Evolutionary conservation across 768 basidiomycete genomes (phyloP), one percentile per base, ranked within the genome.

Genomic region (Boletus eberwhitei): DNA sequence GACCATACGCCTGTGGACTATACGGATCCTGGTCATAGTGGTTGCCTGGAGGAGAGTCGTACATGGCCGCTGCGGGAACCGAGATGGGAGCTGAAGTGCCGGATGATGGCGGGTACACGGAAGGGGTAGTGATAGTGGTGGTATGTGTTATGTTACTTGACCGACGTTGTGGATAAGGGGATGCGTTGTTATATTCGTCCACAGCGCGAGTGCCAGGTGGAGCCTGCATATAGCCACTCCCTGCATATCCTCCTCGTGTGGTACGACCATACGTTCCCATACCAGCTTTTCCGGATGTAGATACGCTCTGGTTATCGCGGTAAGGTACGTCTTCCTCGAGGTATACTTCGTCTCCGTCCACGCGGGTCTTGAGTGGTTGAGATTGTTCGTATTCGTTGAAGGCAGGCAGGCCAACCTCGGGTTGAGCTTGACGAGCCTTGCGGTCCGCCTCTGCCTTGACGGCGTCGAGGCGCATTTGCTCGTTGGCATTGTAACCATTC

Each of bases 361-460:
- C 67, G 24, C 79, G 79, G 4, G 73, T 78, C 13, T 84, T 85
- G 52, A 93, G 77, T 19, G 90, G 90, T 54, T 86, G 83, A 14
- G 70, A 73, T 24, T 61, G 72, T 36, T 82, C 79, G 32, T 81
- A 79, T 68, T 92, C 90, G 35, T 82, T 73, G 72, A 93, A 90
- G 9, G 86, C 79, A 11, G 90, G 89, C 2, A 93, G 68, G 17
- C 91, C 91, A 52, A 75, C 74, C 72, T 90, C 89, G 14, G 73
- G 72, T 39, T 72, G 72, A 9, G 77, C 74, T 58, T 84, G 85
- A 34, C 78, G 78, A 13, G 87, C 86, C 67, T 91, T 93, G 57
- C 91, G 81, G 61, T 93, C 90, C 7, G 82, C 86, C 66, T 93
- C 91, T 9, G 91, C 90, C 64, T 90, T 91, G 61, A 93, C 84